These are phyloP conservation scores for Gonium pectorale DNA, from an alignment of 139 green algal species.

Conservation along the genomic window DNA sequence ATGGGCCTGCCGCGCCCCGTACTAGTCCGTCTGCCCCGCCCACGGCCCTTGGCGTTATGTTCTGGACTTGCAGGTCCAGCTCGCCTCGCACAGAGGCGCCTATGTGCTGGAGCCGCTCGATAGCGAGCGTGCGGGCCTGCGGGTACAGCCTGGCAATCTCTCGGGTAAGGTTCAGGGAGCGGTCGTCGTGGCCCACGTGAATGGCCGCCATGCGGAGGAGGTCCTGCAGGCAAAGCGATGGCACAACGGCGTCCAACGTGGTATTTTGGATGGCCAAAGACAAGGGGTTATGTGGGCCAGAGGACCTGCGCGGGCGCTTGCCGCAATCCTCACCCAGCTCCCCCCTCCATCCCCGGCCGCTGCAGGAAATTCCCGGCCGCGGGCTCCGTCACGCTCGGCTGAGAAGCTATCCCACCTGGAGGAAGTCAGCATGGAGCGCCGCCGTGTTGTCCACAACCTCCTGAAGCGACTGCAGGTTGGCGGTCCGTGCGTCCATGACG, in stretches of 20 bases:
- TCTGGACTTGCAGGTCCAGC: constrained; percentile 18
- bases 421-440: background rate
- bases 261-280: background rate
- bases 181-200: background rate
- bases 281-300: background rate
- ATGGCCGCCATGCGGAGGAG: background rate
- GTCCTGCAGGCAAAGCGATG: background rate
- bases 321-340: background rate
- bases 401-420: background rate
- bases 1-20: no score
- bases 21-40: no score
- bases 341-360: background rate
- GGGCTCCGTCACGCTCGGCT: background rate
- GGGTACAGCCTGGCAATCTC: background rate
- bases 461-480: background rate
- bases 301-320: background rate
- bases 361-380: background rate
- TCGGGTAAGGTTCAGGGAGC: background rate
- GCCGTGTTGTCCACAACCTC: background rate
- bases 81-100: background rate
- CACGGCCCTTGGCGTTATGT: background rate
- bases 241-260: background rate
- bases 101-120: background rate
- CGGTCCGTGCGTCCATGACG: constrained; percentile 15
- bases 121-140: background rate